Percentiles rank a stretch among this genome's conserved stretches.
Conservation (phyloP, 257 asterid genomes). For the Leonotis leonurus region DNA sequence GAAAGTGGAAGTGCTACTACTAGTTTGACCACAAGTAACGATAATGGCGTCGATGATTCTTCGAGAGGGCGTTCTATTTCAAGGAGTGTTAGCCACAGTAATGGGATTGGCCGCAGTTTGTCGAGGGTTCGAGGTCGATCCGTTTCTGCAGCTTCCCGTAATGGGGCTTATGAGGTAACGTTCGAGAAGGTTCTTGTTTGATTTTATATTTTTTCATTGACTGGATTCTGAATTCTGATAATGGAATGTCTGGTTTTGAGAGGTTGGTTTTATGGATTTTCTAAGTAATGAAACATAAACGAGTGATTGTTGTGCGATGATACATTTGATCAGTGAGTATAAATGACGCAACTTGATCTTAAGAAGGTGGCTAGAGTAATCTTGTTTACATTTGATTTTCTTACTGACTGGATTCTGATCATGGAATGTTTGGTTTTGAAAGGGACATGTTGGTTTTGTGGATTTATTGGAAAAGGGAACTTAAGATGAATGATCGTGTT, state of each 20-base stretch:
- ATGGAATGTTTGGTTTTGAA: too few relatives aligned
- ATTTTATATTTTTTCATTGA: not conserved
- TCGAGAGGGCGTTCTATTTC: conserved; percentile 62
- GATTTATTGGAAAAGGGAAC: not conserved
- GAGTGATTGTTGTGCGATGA: too few relatives aligned
- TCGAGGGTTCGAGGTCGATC: conserved; percentile 63
- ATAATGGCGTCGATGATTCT: conserved; percentile 5
- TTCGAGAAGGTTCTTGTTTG: not conserved
- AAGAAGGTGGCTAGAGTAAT: too few relatives aligned
- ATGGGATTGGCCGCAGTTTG: conserved; percentile 78
- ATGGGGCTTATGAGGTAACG: conserved; percentile 45
- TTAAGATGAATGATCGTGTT: not conserved
- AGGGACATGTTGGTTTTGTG: not conserved
- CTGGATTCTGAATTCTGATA: not conserved
- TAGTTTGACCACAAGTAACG: conserved; percentile 1
- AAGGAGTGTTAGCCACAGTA: conserved; percentile 31
- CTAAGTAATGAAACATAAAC: not conserved
- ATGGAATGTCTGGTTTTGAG: not conserved
- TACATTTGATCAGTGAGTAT: too few relatives aligned
- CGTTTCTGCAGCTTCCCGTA: conserved; percentile 36
- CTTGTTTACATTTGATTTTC: not conserved
- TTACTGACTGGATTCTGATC: not conserved
- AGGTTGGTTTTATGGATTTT: not conserved
- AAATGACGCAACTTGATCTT: not conserved
- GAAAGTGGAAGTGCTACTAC: not conserved